These are phyloP conservation scores for Dichomitus squalens DNA, from an alignment of 1,284 basidiomycete genomes.

Conservation along the genomic window DNA sequence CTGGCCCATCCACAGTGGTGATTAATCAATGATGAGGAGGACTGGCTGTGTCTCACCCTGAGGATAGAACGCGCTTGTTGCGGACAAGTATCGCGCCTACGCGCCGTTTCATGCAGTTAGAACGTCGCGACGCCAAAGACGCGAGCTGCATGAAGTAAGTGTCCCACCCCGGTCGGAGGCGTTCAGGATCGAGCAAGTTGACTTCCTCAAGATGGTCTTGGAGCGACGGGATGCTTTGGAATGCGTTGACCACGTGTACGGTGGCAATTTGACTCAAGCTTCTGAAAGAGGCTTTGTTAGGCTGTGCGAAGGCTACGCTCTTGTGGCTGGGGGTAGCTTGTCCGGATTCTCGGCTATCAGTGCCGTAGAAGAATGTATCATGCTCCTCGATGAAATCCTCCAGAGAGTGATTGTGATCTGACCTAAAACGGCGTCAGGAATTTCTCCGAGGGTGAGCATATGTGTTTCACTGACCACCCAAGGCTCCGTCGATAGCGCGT, in stretches of 20 bases:
- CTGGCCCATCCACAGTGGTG: constrained; percentile 38
- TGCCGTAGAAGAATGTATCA: constrained; percentile 35
- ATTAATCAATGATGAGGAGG: not conserved
- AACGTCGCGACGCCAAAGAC: constrained; percentile 82
- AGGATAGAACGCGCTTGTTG: constrained; percentile 88
- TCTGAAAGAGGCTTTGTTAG: constrained; percentile 32
- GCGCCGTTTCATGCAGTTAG: constrained; percentile 98
- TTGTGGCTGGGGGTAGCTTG: not conserved
- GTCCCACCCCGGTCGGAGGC: constrained; percentile 89
- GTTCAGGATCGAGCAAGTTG: constrained; percentile 70
- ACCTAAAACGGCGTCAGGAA: constrained; percentile 8
- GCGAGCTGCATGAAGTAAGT: constrained; percentile 96
- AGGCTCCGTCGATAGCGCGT: constrained; percentile 53
- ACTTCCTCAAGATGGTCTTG: constrained; percentile 67
- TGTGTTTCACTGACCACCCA: constrained; percentile 42
- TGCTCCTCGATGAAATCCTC: constrained; percentile 47
- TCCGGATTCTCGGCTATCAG: not conserved
- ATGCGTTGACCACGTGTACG: constrained; percentile 76
- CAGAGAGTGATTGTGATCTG: constrained; percentile 46
- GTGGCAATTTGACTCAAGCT: constrained; percentile 54
- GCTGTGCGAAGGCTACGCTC: not conserved
- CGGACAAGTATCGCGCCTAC: constrained; percentile 93
- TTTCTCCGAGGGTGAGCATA: not conserved
- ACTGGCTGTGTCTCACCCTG: constrained; percentile 55
- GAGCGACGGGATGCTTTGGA: constrained; percentile 55